A percentile compares a stretch with the other conserved stretches of the same genome.
These are phyloP conservation scores for Ceratocystis eucalypticola DNA, from an alignment of 2,329 filamentous ascomycete species.

Conservation along the genomic window DNA sequence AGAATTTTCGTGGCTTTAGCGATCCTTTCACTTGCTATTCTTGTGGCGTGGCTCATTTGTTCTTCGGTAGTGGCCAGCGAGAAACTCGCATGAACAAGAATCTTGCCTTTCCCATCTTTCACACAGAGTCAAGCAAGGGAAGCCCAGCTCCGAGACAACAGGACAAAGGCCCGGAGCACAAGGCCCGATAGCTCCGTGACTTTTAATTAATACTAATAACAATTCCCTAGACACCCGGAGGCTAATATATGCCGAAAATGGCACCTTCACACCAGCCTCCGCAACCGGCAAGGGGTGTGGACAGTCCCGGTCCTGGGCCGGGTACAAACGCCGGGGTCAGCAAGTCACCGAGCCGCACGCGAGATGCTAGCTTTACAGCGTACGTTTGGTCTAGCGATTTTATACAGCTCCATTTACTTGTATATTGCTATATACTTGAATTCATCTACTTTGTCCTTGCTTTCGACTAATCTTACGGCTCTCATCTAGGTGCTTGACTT, in stretches of 20 bases:
- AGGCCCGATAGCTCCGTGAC: no score
- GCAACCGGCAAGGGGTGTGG: not conserved
- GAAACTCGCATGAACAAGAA: not conserved
- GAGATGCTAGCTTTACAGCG: slow-evolving; percentile 37
- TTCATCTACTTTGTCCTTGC: not conserved
- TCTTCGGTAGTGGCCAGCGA: not conserved
- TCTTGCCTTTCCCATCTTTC: not conserved
- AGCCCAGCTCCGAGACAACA: no score
- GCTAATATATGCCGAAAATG: not conserved
- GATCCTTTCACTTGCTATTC: not conserved
- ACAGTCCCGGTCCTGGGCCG: not conserved
- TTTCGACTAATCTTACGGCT: not conserved
- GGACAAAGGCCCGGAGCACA: no score
- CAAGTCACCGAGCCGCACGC: slow-evolving; percentile 32
- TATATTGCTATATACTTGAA: not conserved
- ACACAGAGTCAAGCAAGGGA: no score
- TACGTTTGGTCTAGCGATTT: slow-evolving; percentile 31
- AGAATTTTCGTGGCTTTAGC: not conserved
- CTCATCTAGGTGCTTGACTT: slow-evolving; percentile 19
- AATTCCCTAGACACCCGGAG: not conserved
- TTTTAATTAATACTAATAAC: no score
- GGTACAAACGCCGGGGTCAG: slow-evolving; percentile 27
- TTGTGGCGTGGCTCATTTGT: not conserved
- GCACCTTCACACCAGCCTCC: not conserved
- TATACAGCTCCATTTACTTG: not conserved